Base-by-base conservation (phyloP, 2,329 filamentous ascomycete species). In the Triangularia verruculosa region DNA sequence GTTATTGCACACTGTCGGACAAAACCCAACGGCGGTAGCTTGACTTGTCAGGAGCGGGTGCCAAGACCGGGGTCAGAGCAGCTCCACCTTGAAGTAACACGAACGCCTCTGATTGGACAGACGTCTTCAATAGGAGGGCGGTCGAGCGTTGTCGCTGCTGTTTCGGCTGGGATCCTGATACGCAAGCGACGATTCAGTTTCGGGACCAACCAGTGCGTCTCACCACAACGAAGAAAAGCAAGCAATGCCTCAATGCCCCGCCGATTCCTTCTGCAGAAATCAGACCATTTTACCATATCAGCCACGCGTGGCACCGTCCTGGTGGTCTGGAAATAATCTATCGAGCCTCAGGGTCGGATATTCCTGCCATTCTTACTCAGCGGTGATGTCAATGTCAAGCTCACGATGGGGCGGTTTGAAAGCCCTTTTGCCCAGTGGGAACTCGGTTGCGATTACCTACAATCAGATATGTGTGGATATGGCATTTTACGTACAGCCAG, bases 161-260 rank as follows among this genome's bases (percentile, higher is more conserved):
- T 71, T 71, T 71, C 70, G 69, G 57, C 69, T 61, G 57, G 70
- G 70, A 67, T 70, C 61, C 64, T 70, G 70, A 70, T 62, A 71
- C 69, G 66, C 61, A 64, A 51, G 59, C 57, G 62, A 57, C 54
- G 64, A 64, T 63, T 65, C 62, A 58, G 43, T 51, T 60, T 62
- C 59, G 2, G 56, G 51, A 58, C 62, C 62, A 60, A 62, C 32
- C 54, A 56, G 57, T 57, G 59, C 57, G 24, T 61, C 30, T 32
- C 30, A 22, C 59, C 54, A 56, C 32, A n/a, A 13, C 2, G 15
- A n/a, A 39, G 34, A 39, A 39, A 39, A 24, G 17, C 24, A 25
- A 53, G 39, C 60, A 65, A 66, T 66, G 61, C 59, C 60, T 64
- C 57, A 64, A 61, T 61, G 51, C 43, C 32, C 12, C 12, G 17